These are phyloP conservation scores for Sphenostylis stenocarpa DNA, from an alignment of 306 rosid genomes.

Conservation along the genomic window DNA sequence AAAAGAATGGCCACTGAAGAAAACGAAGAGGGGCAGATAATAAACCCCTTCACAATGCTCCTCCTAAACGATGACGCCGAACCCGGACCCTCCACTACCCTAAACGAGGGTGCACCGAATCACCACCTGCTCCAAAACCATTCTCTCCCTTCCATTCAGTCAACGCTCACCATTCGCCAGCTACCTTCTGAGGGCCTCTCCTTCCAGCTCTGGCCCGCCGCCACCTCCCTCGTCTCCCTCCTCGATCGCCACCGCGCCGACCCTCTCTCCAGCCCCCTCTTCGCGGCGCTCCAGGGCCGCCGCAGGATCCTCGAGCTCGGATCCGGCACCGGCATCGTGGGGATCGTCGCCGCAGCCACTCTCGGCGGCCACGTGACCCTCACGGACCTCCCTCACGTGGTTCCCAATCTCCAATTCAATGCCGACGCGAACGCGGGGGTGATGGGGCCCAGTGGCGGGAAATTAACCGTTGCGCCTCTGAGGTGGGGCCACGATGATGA, in stretches of 20 bases:
- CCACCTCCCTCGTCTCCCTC: conserved; percentile 79
- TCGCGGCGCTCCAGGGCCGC: conserved; percentile 38
- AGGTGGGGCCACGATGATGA: conserved; percentile 80
- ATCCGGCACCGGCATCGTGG: conserved; percentile 92
- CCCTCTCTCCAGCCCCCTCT: conserved; percentile 60
- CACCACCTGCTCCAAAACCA: conserved; percentile 45
- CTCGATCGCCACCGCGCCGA: conserved; percentile 59
- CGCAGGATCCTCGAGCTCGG: conserved; percentile 77
- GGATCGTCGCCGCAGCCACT: conserved; percentile 78
- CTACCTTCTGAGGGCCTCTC: conserved; percentile 85
- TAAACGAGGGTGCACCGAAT: not conserved
- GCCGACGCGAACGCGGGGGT: conserved; percentile 56
- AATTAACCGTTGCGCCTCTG: conserved; percentile 52
- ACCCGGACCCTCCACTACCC: not conserved
- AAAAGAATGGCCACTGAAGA: conserved; percentile 41
- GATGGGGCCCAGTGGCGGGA: conserved; percentile 54
- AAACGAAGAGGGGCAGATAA: conserved; percentile 41
- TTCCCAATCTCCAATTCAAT: conserved; percentile 71
- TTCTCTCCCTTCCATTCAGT: conserved; percentile 57
- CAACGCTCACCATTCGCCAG: conserved; percentile 63
- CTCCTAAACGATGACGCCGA: conserved; percentile 17
- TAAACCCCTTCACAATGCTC: conserved; percentile 45
- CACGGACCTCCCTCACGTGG: conserved; percentile 88
- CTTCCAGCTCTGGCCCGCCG: conserved; percentile 99
- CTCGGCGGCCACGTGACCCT: conserved; percentile 66